phyloP scores from a whole-genome alignment of 2,329 filamentous ascomycete genomes.

The Westerdykella ornata region DNA sequence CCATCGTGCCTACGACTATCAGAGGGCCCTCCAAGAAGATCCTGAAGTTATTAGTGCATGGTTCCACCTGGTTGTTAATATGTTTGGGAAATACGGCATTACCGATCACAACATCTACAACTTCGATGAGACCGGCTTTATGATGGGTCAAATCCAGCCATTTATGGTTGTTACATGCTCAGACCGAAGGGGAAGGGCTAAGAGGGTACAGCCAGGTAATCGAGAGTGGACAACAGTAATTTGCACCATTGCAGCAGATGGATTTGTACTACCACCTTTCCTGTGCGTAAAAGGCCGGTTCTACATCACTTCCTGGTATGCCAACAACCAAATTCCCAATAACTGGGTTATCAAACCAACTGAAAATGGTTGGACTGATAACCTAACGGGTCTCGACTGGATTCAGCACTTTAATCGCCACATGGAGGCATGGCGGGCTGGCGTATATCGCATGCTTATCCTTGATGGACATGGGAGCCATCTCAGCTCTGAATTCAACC shows the following conservation, averaged over 20 bases:
- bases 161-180: too few relatives aligned
- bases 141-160: too few relatives aligned
- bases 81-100: constrained; percentile 3
- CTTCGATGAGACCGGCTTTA: constrained; percentile 25
- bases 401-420: constrained; percentile 31
- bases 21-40: too few relatives aligned
- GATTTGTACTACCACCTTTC: too few relatives aligned
- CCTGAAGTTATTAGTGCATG: constrained; percentile 1
- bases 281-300: too few relatives aligned
- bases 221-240: too few relatives aligned
- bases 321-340: too few relatives aligned
- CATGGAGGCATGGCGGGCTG: too few relatives aligned
- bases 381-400: constrained; percentile 28
- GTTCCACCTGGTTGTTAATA: constrained; percentile 1
- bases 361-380: constrained; percentile 29
- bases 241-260: too few relatives aligned
- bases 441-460: constrained; percentile 33
- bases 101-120: constrained; percentile 7
- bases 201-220: too few relatives aligned
- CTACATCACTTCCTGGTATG: constrained; percentile 2
- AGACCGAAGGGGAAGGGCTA: too few relatives aligned
- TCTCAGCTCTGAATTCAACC: constrained; percentile 27
- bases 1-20: too few relatives aligned
- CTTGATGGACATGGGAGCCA: constrained; percentile 33
- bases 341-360: not conserved